Base-by-base conservation (phyloP, 768 basidiomycete genomes). In the Leccinum variicolor region DNA sequence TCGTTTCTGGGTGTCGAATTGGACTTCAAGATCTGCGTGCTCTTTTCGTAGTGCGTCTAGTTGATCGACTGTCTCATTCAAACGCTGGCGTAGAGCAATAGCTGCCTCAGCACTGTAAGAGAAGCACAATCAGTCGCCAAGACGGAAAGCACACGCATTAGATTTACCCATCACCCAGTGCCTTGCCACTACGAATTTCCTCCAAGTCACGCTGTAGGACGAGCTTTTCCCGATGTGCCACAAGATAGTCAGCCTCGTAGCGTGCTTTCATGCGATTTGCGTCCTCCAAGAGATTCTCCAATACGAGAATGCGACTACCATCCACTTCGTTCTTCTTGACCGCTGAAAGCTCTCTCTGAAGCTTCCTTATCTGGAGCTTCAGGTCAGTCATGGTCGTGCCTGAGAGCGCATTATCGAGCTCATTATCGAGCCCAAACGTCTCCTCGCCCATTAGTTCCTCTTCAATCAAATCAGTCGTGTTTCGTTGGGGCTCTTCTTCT, bases 371-470 rank as follows among this genome's bases (percentile, higher is more conserved):
- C 67, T 92, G 88, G 28, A 98, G 77, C 69, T 95, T 97, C 60
- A 98, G 76, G 68, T 94, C 92, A 1, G 94, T 98, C 85, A 87
- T 94, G 11, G 89, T 93, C 49, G 86, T 90, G 25, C 92, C 91
- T 26, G 83, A 72, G 46, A 93, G 80, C 0, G 92, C 92, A 62
- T 94, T 86, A 58, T 94, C 91, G n/a, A 97, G 77, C 73, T 96
- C 94, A 26, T 86, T 85, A 41, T 86, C 90, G 2, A 96, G 79
- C 15, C 86, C 91, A 57, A 87, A 82, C 13, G 75, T 69, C 62
- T 78, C 78, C 36, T 81, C 80, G 56, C 69, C 75, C 3, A 78
- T 65, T 9, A 78, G 72, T 49, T 84, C 84, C 9, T 74, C 78
- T 59, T 81, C 81, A n/a, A 77, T 75, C 28, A 75, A 65, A 17